These are phyloP conservation scores for Dictyophora rubrovolvata DNA, from an alignment of 768 basidiomycete genomes.

Conservation along the genomic window DNA sequence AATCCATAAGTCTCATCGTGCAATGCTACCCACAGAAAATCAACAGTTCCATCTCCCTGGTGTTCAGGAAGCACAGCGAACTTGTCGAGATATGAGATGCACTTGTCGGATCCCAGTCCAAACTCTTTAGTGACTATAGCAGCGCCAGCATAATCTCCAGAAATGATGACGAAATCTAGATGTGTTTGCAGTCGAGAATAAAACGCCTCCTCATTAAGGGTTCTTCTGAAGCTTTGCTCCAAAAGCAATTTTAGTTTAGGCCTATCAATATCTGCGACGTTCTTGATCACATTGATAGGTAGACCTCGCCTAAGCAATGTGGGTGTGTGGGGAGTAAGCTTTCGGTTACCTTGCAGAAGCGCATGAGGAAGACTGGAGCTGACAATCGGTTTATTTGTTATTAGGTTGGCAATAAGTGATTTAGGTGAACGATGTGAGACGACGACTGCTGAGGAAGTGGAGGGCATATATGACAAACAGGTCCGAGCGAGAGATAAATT, in stretches of 20 bases:
- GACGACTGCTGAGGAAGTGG: constrained; percentile 88
- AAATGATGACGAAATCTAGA: constrained; percentile 87
- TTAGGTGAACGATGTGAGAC: constrained; percentile 95
- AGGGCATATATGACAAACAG: constrained; percentile 88
- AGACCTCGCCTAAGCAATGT: constrained; percentile 85
- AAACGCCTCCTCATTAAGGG: constrained; percentile 62
- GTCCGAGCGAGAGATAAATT: constrained; percentile 79
- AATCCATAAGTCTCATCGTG: constrained; percentile 98
- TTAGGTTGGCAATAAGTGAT: constrained; percentile 91
- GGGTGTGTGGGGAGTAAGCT: constrained; percentile 82
- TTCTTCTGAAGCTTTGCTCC: constrained; percentile 76
- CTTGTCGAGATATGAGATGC: constrained; percentile 90
- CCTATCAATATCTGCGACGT: constrained; percentile 59
- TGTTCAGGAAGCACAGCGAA: constrained; percentile 92
- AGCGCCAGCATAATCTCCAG: constrained; percentile 91
- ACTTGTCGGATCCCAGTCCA: neutral
- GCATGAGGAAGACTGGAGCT: constrained; percentile 94
- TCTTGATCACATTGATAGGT: constrained; percentile 74
- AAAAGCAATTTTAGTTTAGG: constrained; percentile 69
- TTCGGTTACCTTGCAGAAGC: constrained; percentile 75
- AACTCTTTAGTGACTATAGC: constrained; percentile 76
- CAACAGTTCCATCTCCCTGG: constrained; percentile 97
- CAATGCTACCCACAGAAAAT: constrained; percentile 97
- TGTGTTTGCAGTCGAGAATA: constrained; percentile 64
- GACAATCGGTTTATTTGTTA: constrained; percentile 95